Base-by-base conservation (phyloP, 345 rosid genomes). In the Euphorbia lathyris region DNA sequence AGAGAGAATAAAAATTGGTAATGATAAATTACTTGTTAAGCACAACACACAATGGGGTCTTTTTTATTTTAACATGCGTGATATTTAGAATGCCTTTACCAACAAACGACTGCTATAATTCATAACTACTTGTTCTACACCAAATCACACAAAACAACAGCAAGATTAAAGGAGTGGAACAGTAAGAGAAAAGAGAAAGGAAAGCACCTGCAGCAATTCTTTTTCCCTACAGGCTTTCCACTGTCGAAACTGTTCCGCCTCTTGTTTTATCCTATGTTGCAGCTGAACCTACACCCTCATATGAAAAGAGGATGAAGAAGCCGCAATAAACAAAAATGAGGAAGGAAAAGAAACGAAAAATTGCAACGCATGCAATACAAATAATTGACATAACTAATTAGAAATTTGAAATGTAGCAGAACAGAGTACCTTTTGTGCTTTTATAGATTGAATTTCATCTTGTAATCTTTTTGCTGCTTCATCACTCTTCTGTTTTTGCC, bases 151-250 rank as follows among this genome's bases (percentile, higher is more conserved):
- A 32, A 56, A 34, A 19, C 34, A 34, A 20, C 13, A 58, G 65
- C 53, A 70, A 14, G 34, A 50, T 22, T 63, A 48, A 26, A 27
- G 29, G 45, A 14, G 27, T 13, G 17, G 47, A 29, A 45, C 11
- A 60, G 42, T 16, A 36, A 51, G 17, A 14, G 65, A 40, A 25
- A 23, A 32, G 36, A 40, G 12, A 60, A 59, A 14, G 45, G 45
- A 17, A 74, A 61, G 55, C 68, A 91, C 98, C 97, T 93, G 97
- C 79, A 93, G 81, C 62, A 93, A 86, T 78, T 93, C 98, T 77
- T 93, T 95, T 80, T 92, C 99, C 63, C 96, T 78, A 14, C 92
- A 92, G 66, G 99, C 97, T 78, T 95, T 95, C 99, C 98, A 95
- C 60, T 87, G 99, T 48, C 98, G 88, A 79, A 95, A 95, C 75